Evolutionary conservation across 1,284 basidiomycete species (phyloP).

Genomic region (Pseudozyma sp.): DNA sequence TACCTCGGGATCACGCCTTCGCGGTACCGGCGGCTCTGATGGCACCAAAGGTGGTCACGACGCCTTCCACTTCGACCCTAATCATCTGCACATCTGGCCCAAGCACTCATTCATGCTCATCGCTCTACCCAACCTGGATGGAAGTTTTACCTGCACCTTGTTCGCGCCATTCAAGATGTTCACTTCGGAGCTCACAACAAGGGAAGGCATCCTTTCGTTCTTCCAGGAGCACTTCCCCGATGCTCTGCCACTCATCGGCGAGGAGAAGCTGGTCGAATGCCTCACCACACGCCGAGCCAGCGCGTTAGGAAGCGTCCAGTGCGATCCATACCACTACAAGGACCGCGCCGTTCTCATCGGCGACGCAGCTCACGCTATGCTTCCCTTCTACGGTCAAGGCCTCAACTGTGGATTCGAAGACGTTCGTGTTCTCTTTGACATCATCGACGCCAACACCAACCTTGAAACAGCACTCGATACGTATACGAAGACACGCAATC

Average conservation of each 20-base stretch:
- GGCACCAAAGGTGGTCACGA: conserved; percentile 41
- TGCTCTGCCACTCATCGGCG: conserved; percentile 84
- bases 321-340: conserved; percentile 88
- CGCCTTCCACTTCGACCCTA: conserved; percentile 85
- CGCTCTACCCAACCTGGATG: conserved; percentile 80
- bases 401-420: conserved; percentile 98
- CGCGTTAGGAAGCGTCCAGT: conserved; percentile 89
- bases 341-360: conserved; percentile 89
- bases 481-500: conserved; percentile 84
- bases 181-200: conserved; percentile 69
- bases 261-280: conserved; percentile 79
- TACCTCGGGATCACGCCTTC: conserved; percentile 72
- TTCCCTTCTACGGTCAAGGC: conserved; percentile 96
- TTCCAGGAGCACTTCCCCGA: conserved; percentile 88
- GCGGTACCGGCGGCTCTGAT: conserved; percentile 69
- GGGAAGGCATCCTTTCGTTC: conserved; percentile 77
- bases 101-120: conserved; percentile 98
- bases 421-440: conserved; percentile 84
- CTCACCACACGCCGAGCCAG: conserved; percentile 86
- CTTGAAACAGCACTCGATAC: conserved; percentile 78
- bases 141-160: conserved; percentile 77
- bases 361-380: conserved; percentile 96
- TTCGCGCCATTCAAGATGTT: conserved; percentile 88
- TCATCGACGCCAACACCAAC: conserved; percentile 74
- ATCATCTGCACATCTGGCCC: conserved; percentile 99